These are phyloP conservation scores for Protostelium mycophagum DNA, from an alignment of 78 protist genomes.

Conservation along the genomic window DNA sequence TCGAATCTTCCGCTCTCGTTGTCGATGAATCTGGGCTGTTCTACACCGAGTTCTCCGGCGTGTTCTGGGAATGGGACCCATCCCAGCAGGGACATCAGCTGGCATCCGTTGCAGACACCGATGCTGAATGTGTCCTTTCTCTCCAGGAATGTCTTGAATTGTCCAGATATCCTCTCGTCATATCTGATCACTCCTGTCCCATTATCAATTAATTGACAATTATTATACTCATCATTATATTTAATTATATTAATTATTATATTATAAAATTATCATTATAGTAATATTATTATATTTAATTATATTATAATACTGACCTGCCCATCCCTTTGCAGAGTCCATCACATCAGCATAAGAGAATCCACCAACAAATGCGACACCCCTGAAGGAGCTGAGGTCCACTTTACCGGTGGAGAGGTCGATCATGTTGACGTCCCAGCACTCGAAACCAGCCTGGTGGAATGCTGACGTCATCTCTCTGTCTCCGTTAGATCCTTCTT, in stretches of 20 bases:
- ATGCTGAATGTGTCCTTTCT: constrained; percentile 88
- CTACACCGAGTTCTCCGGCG: neutral
- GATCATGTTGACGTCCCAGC: constrained; percentile 77
- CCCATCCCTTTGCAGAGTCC: constrained; percentile 92
- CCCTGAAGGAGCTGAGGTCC: constrained; percentile 64
- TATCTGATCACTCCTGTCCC: constrained; percentile 21
- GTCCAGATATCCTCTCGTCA: constrained; percentile 21
- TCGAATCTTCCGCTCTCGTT: constrained; percentile 86
- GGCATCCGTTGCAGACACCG: constrained; percentile 97
- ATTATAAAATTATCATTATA: too few species aligned
- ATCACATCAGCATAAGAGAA: constrained; percentile 85
- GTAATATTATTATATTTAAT: neutral
- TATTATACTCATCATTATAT: too few species aligned
- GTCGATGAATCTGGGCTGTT: constrained; percentile 80
- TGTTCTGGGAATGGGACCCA: constrained; percentile 69
- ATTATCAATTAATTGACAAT: neutral
- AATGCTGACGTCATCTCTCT: constrained; percentile 87
- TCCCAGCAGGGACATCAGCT: constrained; percentile 76
- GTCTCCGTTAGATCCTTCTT: constrained; percentile 91
- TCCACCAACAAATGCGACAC: constrained; percentile 90
- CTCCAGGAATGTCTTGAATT: constrained; percentile 64
- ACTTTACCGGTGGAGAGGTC: constrained; percentile 65
- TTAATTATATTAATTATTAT: too few species aligned
- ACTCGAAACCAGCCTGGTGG: constrained; percentile 74
- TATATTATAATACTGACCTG: constrained; percentile 15